Conservation (phyloP, 2,329 filamentous ascomycete species). For the Nemania bipapillata region DNA sequence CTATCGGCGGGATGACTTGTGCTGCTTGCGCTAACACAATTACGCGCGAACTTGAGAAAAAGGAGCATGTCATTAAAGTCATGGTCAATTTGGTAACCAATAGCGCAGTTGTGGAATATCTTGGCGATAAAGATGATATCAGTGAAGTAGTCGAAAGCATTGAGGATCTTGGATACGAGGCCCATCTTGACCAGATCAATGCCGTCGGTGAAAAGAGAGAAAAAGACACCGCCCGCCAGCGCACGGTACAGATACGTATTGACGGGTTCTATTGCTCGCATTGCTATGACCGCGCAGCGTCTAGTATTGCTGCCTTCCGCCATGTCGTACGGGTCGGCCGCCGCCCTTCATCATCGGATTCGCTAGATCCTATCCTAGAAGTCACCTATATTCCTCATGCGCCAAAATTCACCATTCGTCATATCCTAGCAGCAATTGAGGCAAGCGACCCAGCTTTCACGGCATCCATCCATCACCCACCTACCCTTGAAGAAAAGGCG, state of each 20-base stretch:
- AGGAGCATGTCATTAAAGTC: slow-evolving; percentile 67
- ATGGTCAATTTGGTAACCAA: slow-evolving; percentile 74
- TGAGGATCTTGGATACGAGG: slow-evolving; percentile 74
- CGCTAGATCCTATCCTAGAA: slow-evolving; percentile 73
- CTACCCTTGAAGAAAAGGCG: slow-evolving; percentile 84
- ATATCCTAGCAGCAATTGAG: slow-evolving; percentile 75
- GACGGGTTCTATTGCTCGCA: slow-evolving; percentile 80
- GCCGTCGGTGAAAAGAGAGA: slow-evolving; percentile 50
- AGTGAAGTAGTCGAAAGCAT: slow-evolving; percentile 64
- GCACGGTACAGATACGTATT: slow-evolving; percentile 72
- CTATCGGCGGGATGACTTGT: slow-evolving; percentile 79
- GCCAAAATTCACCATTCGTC: slow-evolving; percentile 77
- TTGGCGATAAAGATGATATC: slow-evolving; percentile 57
- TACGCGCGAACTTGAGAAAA: slow-evolving; percentile 66
- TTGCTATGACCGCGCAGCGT: slow-evolving; percentile 70
- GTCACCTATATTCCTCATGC: slow-evolving; percentile 75
- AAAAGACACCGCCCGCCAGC: slow-evolving; percentile 49
- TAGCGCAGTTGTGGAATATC: slow-evolving; percentile 70
- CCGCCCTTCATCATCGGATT: slow-evolving; percentile 67
- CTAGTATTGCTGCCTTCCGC: slow-evolving; percentile 65
- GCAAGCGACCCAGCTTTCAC: slow-evolving; percentile 72
- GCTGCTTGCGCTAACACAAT: slow-evolving; percentile 74
- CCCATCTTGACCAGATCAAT: slow-evolving; percentile 64
- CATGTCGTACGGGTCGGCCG: slow-evolving; percentile 64
- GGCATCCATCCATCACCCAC: slow-evolving; percentile 79